Conservation (phyloP, 345 rosid species). For the Bruguiera sexangula region DNA sequence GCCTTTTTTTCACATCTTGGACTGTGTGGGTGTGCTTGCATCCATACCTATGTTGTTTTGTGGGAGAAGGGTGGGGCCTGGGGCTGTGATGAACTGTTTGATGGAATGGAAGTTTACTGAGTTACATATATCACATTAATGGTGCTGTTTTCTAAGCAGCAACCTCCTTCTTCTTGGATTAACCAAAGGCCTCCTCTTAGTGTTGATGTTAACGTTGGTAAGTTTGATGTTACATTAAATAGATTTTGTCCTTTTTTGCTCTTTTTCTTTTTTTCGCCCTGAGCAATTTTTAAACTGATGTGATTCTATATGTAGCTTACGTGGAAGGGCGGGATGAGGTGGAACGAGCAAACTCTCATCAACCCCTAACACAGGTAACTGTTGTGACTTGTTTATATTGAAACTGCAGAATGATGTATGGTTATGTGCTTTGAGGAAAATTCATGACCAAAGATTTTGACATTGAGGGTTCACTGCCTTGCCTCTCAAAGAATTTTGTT, state of each 20-base stretch:
- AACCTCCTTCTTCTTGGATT: slow-evolving; percentile 85
- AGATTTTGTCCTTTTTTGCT: no score
- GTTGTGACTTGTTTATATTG: slow-evolving; percentile 13
- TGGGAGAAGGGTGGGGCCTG: neutral
- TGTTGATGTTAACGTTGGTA: slow-evolving; percentile 95
- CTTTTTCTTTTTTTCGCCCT: neutral
- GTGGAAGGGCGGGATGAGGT: slow-evolving; percentile 89
- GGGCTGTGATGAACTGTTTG: neutral
- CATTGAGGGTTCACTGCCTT: slow-evolving; percentile 3
- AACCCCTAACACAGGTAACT: slow-evolving; percentile 77
- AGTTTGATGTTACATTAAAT: slow-evolving; percentile 32
- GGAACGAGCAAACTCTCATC: slow-evolving; percentile 69
- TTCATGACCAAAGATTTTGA: slow-evolving; percentile 8
- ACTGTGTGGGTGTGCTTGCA: neutral
- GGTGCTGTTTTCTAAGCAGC: slow-evolving; percentile 42
- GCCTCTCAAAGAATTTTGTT: slow-evolving; percentile 7
- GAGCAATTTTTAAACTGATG: slow-evolving; percentile 16
- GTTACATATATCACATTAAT: no score
- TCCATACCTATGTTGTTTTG: neutral
- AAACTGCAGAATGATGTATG: slow-evolving; percentile 9
- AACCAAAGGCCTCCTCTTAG: slow-evolving; percentile 61
- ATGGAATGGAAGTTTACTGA: no score
- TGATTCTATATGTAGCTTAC: slow-evolving; percentile 53
- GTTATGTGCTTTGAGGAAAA: slow-evolving; percentile 15
- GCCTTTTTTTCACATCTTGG: neutral